Percentiles rank a stretch among this genome's conserved stretches.
These are phyloP conservation scores for Maudiozyma turicensis DNA, from an alignment of 805 yeast species.

Conservation along the genomic window DNA sequence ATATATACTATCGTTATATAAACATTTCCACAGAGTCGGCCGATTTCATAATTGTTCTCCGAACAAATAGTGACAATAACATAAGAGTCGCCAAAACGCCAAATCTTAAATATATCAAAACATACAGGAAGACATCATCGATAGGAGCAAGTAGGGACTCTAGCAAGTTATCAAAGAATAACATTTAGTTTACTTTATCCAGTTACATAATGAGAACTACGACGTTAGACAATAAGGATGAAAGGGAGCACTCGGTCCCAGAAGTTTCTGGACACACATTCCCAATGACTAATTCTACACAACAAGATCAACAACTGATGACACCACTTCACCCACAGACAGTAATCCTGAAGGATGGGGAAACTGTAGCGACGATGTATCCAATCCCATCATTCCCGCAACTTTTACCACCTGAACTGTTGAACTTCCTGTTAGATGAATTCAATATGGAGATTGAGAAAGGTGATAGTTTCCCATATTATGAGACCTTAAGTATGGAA, in stretches of 20 bases:
- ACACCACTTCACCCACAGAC: constrained; percentile 49
- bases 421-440: constrained; percentile 81
- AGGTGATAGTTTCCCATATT: constrained; percentile 82
- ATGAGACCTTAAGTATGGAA: constrained; percentile 66
- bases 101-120: neutral
- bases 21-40: no score
- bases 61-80: neutral
- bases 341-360: constrained; percentile 74
- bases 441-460: constrained; percentile 85
- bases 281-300: neutral
- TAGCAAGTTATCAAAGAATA: no score
- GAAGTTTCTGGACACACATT: neutral
- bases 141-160: no score
- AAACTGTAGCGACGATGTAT: constrained; percentile 86
- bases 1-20: no score
- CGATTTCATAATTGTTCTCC: no score
- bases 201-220: no score
- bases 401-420: constrained; percentile 62
- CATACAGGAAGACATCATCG: neutral
- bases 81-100: neutral
- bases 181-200: no score
- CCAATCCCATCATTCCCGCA: constrained; percentile 59
- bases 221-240: neutral
- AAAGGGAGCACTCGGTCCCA: neutral
- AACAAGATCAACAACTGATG: neutral